Base-by-base conservation (phyloP, 495 filamentous ascomycete genomes). In the Lepraria neglecta region DNA sequence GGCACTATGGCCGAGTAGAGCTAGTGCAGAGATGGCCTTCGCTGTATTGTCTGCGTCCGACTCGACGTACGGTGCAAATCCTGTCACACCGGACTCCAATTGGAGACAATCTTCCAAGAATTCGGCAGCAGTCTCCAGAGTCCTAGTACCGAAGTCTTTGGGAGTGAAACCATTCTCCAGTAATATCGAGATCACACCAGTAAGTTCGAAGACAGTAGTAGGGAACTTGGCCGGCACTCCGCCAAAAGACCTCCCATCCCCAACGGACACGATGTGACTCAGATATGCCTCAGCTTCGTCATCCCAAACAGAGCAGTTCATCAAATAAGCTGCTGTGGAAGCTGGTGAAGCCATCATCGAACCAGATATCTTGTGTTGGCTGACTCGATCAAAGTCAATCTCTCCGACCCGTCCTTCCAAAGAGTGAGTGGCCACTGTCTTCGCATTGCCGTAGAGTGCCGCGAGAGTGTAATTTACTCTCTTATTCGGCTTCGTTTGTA, bases 31-130 rank as follows among this genome's bases (percentile, higher is more conserved):
- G 28, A 77, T 71, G 11, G 73, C 67, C 56, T 75, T 77, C 1
- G 77, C 76, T 9, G 77, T 80, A 52, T 79, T 77, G 68, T 80
- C 78, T 19, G 76, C 78, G 68, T 80, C 78, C 9, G 76, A 60
- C 31, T 73, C 66, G 5, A 75, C 68, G 14, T 64, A 70, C 21
- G 74, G 60, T 42, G 66, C 66, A 59, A 69, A 65, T 7, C 70
- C 69, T 10, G 63, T 63, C 9, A 65, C 47, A 21, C 64, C 65
- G 14, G 62, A 40, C 19, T 70, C 65, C 28, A 53, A 54, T 24
- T 62, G 51, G 4, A 67, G 58, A 48, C 60, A 68, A 3, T 64
- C 64, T 19, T 67, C 58, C 50, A 70, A 38, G 14, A 70, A 64
- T 10, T 63, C 60, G 57, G 64, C 59, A 35, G 67, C 63, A 11